Percentiles rank a stretch among this genome's conserved stretches.
Evolutionary conservation across 306 rosid genomes (phyloP).

Genomic region (Gynostemma pentaphyllum): DNA sequence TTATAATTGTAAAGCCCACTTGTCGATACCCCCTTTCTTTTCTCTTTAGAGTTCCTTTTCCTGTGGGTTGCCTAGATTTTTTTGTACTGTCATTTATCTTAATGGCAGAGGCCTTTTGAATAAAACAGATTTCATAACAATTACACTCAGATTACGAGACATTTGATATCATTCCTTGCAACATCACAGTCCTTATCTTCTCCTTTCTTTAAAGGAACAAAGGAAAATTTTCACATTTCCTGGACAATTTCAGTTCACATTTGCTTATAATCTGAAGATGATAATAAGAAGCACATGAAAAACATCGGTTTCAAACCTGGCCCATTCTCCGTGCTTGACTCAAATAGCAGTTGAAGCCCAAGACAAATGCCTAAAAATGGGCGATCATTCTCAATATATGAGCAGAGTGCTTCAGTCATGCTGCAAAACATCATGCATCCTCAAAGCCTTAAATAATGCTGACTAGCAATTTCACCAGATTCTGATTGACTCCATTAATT

Average conservation of each 20-base stretch:
- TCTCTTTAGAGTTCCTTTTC: no score
- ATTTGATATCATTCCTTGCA: no score
- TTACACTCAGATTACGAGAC: no score
- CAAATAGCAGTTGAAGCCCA: constrained; percentile 93
- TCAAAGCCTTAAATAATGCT: neutral
- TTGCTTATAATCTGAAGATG: neutral
- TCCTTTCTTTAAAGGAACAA: no score
- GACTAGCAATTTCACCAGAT: neutral
- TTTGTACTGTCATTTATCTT: no score
- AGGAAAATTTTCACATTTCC: neutral
- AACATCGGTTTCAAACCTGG: constrained; percentile 35
- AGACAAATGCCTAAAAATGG: constrained; percentile 96
- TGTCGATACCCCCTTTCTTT: no score
- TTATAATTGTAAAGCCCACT: no score
- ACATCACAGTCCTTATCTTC: no score
- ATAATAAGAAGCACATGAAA: constrained; percentile 1
- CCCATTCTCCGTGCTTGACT: constrained; percentile 92
- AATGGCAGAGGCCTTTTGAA: no score
- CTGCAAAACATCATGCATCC: constrained; percentile 34
- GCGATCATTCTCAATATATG: constrained; percentile 68
- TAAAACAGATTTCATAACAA: no score
- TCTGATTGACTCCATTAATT: neutral
- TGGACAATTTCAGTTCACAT: no score
- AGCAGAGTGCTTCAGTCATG: constrained; percentile 77
- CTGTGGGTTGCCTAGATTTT: no score